Evolutionary conservation across 192 early-diverging fungal species (phyloP), one percentile per base, ranked within the genome.

Genomic region (Backusella macrospora): DNA sequence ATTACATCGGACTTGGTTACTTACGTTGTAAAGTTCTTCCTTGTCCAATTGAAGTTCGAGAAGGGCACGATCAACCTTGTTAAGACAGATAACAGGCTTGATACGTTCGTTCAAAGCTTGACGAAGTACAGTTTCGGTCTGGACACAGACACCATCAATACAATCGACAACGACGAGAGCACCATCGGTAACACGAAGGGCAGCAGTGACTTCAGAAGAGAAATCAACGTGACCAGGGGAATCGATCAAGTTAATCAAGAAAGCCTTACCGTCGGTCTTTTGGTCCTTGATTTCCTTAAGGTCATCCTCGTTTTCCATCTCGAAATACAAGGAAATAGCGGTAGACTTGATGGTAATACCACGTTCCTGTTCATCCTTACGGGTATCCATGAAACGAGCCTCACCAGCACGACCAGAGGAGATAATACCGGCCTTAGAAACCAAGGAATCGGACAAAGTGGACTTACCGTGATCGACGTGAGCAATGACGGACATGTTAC

Each of bases 271-370:
- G 49, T 90, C 88, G 37, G 92, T 88, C 87, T 94, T 94, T 84
- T 95, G 91, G 34, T 43, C 26, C 85, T 94, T 92, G 80, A 99
- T 86, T 76, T 96, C 96, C 39, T 65, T 66, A 45, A 99, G 82
- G 82, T 96, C 95, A 68, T 95, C 94, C 29, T 82, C 83, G 67
- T 83, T 68, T 62, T 81, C 76, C 87, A 98, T 92, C 86, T 95
- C 92, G 82, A 99, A 98, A 92, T 90, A 97, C 93, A 99, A 93
- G 66, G 95, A 96, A 84, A 99, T 99, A 78, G 98, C 96, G 64
- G 96, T 99, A 65, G 98, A 97, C 93, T 98, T 98, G 92, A 99
- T 99, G 85, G 96, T 99, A 79, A 99, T 98, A 91, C 98, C 93
- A 90, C 98, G 96, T 71, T 98, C 96, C 87, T 97, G 94, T 85